Percentiles rank a stretch among this genome's conserved stretches.
phyloP scores from a whole-genome alignment of 2,329 filamentous ascomycete species.

The Colletotrichum simmondsii region DNA sequence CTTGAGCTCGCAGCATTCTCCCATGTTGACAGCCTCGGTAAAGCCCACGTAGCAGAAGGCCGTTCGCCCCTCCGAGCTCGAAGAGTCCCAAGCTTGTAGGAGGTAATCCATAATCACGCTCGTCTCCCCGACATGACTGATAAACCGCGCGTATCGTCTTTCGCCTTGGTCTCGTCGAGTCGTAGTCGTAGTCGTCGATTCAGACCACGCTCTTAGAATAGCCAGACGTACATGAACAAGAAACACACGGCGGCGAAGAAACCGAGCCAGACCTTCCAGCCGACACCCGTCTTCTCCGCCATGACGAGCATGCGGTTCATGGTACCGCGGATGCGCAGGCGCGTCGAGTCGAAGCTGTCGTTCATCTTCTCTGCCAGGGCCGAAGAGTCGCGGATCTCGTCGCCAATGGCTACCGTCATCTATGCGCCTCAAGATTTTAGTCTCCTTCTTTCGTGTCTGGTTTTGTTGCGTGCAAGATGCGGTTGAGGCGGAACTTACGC shows the following conservation, averaged over 20 bases:
- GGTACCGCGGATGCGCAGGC: slow-evolving; percentile 83
- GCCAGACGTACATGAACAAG: slow-evolving; percentile 92
- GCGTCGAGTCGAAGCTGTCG: slow-evolving; percentile 88
- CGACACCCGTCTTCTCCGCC: slow-evolving; percentile 93
- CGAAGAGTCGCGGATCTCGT: slow-evolving; percentile 92
- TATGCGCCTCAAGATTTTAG: slow-evolving; percentile 47
- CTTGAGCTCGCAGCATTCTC: no score
- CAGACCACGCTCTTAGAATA: slow-evolving; percentile 67
- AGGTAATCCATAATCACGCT: no score
- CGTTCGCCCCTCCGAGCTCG: no score
- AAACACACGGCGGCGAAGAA: slow-evolving; percentile 88
- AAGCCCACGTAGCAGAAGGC: not conserved
- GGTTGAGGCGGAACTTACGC: slow-evolving; percentile 66
- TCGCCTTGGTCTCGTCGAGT: not conserved
- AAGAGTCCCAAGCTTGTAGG: no score
- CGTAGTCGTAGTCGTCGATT: not conserved
- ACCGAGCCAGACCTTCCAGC: slow-evolving; percentile 92
- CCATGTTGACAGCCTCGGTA: not conserved
- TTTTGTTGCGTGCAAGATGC: no score
- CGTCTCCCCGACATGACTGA: no score
- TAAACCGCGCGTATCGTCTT: not conserved
- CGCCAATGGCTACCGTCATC: slow-evolving; percentile 93
- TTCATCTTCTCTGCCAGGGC: slow-evolving; percentile 96
- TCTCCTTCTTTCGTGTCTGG: not conserved
- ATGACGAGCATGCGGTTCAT: slow-evolving; percentile 98